A percentile compares a stretch with the other conserved stretches of the same genome.
phyloP scores from a whole-genome alignment of 306 rosid genomes.

The Lagenaria siceraria region DNA sequence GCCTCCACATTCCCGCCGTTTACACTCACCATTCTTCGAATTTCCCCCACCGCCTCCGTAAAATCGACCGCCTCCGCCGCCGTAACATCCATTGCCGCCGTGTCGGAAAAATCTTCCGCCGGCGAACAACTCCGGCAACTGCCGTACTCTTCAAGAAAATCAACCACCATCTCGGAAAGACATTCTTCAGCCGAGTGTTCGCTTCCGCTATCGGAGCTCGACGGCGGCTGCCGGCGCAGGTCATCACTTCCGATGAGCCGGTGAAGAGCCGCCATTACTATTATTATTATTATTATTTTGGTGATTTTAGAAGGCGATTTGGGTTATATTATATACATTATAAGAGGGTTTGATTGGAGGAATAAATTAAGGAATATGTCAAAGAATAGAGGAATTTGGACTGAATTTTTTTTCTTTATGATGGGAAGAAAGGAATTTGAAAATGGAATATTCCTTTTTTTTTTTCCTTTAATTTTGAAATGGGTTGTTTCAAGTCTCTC shows the following conservation, averaged over 20 bases:
- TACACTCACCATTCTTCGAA: neutral
- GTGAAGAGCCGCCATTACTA: conserved; percentile 19
- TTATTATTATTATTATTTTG: neutral
- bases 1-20: conserved; percentile 19
- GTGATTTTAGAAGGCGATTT: neutral
- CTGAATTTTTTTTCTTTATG: neutral
- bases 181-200: conserved; percentile 44
- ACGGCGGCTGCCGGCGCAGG: neutral
- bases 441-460: neutral
- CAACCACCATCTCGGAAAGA: conserved; percentile 57
- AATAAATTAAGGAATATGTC: neutral
- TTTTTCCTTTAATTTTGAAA: too few relatives aligned
- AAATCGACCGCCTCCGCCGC: neutral
- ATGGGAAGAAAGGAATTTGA: neutral
- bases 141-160: conserved; percentile 29
- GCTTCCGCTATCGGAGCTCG: conserved; percentile 49
- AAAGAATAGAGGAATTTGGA: neutral
- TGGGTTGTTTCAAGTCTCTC: neutral
- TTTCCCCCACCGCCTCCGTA: conserved; percentile 18
- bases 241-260: conserved; percentile 33
- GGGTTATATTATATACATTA: neutral
- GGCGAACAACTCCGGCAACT: neutral
- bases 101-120: conserved; percentile 7
- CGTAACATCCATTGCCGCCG: conserved; percentile 32
- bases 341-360: neutral